A percentile compares a stretch with the other conserved stretches of the same genome.
phyloP scores from a whole-genome alignment of 2,329 filamentous ascomycete genomes.

The Stachybotrys chlorohalonatus region DNA sequence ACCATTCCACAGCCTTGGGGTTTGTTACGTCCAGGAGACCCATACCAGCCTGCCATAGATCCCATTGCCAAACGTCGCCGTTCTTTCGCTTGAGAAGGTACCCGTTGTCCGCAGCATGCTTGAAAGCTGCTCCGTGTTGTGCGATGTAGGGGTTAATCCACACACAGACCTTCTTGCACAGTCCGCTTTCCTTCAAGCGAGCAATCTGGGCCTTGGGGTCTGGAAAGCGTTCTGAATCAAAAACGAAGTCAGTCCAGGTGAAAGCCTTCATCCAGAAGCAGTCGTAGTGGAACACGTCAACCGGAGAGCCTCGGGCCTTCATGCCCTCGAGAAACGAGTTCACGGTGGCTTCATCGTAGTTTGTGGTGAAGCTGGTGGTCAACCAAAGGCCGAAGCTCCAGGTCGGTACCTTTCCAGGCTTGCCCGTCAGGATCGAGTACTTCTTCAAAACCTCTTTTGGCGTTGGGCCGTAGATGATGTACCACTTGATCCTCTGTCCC shows the following conservation, averaged over 20 bases:
- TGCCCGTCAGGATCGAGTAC: conserved; percentile 60
- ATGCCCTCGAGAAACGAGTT: conserved; percentile 61
- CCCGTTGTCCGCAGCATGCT: conserved; percentile 53
- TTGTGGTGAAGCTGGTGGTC: conserved; percentile 66
- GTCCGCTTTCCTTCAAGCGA: conserved; percentile 52
- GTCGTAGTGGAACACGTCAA: conserved; percentile 69
- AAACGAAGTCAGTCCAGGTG: conserved; percentile 67
- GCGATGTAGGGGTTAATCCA: conserved; percentile 73
- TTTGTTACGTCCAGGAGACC: conserved; percentile 67
- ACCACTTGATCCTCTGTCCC: conserved; percentile 64
- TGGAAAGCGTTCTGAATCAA: conserved; percentile 59
- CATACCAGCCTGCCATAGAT: conserved; percentile 72
- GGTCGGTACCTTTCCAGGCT: conserved; percentile 53
- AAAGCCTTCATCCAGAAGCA: conserved; percentile 73
- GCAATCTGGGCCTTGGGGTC: conserved; percentile 56
- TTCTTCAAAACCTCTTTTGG: conserved; percentile 63
- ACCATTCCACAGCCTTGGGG: conserved; percentile 59
- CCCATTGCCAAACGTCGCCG: conserved; percentile 67
- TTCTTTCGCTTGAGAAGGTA: conserved; percentile 62
- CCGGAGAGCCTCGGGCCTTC: conserved; percentile 52
- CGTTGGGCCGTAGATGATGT: conserved; percentile 60
- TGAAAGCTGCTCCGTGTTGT: conserved; percentile 59
- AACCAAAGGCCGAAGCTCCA: conserved; percentile 75
- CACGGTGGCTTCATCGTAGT: conserved; percentile 62
- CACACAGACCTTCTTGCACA: conserved; percentile 58